Evolutionary conservation across 768 basidiomycete species (phyloP).

Genomic region (Gymnopilus junonius): DNA sequence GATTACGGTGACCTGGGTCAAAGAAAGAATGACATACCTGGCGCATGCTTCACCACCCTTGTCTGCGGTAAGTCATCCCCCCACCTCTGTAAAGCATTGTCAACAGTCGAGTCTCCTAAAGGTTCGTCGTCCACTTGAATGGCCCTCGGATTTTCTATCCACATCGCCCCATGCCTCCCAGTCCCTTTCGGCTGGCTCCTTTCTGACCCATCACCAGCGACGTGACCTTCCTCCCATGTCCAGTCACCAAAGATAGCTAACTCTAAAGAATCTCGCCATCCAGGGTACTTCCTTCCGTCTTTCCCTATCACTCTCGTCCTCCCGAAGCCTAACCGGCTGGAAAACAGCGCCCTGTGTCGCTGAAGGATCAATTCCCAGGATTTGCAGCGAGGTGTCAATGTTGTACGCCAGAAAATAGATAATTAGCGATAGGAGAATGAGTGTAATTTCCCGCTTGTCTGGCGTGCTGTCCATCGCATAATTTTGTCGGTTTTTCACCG

Average conservation of each 20-base stretch:
- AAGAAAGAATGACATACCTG: slow-evolving; percentile 48
- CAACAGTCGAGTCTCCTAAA: slow-evolving; percentile 43
- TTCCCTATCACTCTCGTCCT: slow-evolving; percentile 38
- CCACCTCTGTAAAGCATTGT: slow-evolving; percentile 63
- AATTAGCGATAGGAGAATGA: slow-evolving; percentile 67
- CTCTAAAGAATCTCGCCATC: slow-evolving; percentile 64
- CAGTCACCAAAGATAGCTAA: slow-evolving; percentile 69
- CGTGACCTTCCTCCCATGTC: slow-evolving; percentile 63
- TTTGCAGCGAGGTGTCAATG: slow-evolving; percentile 64
- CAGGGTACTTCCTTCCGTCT: slow-evolving; percentile 53
- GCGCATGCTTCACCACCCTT: slow-evolving; percentile 61
- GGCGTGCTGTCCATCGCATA: slow-evolving; percentile 70
- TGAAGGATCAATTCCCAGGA: slow-evolving; percentile 50
- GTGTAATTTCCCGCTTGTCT: slow-evolving; percentile 72
- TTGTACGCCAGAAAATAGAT: slow-evolving; percentile 77
- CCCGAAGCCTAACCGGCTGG: slow-evolving; percentile 43
- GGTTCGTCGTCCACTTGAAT: slow-evolving; percentile 23
- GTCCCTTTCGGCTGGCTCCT: slow-evolving; percentile 45
- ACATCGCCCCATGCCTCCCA: slow-evolving; percentile 49
- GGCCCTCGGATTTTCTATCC: slow-evolving; percentile 39
- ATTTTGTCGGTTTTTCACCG: background rate
- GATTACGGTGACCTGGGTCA: background rate
- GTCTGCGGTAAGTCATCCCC: slow-evolving; percentile 57
- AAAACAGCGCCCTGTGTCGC: slow-evolving; percentile 42
- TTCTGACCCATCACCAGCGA: slow-evolving; percentile 60